Evolutionary conservation across 768 basidiomycete genomes (phyloP).

Genomic region (Butyriboletus loyo): DNA sequence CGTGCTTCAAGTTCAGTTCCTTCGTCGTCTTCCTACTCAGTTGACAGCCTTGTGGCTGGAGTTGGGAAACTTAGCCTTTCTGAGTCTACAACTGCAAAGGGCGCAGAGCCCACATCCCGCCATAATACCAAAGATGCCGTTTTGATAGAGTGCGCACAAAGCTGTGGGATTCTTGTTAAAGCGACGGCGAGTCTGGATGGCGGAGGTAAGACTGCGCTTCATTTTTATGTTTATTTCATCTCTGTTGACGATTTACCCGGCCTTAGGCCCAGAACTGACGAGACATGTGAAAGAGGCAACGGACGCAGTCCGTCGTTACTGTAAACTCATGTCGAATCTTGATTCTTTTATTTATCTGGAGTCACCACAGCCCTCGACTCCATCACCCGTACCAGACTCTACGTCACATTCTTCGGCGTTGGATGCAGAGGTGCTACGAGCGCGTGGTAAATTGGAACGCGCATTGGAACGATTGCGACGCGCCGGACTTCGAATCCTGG

Average conservation of each 20-base stretch:
- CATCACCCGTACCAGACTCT: neutral
- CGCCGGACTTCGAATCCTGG: slow-evolving; percentile 46
- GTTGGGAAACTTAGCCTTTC: slow-evolving; percentile 22
- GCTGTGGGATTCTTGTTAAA: slow-evolving; percentile 45
- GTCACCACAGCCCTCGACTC: neutral
- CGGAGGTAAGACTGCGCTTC: slow-evolving; percentile 6
- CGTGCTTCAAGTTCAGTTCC: neutral
- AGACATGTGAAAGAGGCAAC: slow-evolving; percentile 20
- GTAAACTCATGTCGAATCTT: slow-evolving; percentile 10
- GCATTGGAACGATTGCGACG: slow-evolving; percentile 59
- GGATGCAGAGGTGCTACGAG: slow-evolving; percentile 27
- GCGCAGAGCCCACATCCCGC: neutral
- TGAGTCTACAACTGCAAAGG: neutral
- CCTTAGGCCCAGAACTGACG: slow-evolving; percentile 13
- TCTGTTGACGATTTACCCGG: neutral
- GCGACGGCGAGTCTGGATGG: slow-evolving; percentile 35
- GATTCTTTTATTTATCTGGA: slow-evolving; percentile 2
- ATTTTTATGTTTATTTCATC: neutral
- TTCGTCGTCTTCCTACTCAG: slow-evolving; percentile 1
- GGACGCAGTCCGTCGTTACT: slow-evolving; percentile 20
- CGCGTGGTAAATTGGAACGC: slow-evolving; percentile 53
- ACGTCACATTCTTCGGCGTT: neutral
- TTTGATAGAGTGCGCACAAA: slow-evolving; percentile 37
- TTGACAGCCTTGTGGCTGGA: slow-evolving; percentile 19
- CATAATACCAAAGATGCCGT: slow-evolving; percentile 9